These are phyloP conservation scores for Saccharomyces hybrid DNA, from an alignment of 1,139 yeast species.

Conservation along the genomic window DNA sequence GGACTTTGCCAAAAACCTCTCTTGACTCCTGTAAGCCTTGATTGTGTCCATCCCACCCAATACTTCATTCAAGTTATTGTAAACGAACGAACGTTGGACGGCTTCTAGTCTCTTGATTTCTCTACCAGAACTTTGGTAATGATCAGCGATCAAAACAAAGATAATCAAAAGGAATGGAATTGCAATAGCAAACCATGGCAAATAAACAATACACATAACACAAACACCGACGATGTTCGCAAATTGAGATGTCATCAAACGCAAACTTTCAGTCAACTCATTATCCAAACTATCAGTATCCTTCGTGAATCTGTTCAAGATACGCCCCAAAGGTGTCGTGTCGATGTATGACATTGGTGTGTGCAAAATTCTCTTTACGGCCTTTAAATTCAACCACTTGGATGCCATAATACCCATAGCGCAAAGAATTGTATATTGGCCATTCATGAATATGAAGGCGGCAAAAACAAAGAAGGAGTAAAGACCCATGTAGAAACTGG, in stretches of 20 bases:
- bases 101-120: conserved; percentile 83
- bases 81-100: conserved; percentile 63
- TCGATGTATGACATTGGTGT: conserved; percentile 70
- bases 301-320: conserved; percentile 67
- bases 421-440: conserved; percentile 49
- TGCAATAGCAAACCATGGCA: conserved; percentile 73
- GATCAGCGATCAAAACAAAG: conserved; percentile 47
- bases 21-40: conserved; percentile 48
- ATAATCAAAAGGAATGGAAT: conserved; percentile 47
- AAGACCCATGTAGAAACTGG: conserved; percentile 62
- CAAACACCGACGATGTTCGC: conserved; percentile 56
- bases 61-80: conserved; percentile 69
- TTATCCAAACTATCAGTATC: conserved; percentile 82
- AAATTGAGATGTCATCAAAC: conserved; percentile 46
- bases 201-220: conserved; percentile 59
- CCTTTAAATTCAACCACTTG: conserved; percentile 39
- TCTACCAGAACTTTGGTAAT: conserved; percentile 71
- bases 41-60: conserved; percentile 67
- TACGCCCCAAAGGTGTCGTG: conserved; percentile 64
- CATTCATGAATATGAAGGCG: conserved; percentile 43
- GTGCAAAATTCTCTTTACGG: conserved; percentile 56
- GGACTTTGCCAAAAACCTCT: conserved; percentile 47
- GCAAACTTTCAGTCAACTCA: conserved; percentile 54
- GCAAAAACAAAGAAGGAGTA: conserved; percentile 49
- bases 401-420: conserved; percentile 45